Evolutionary conservation across 2,329 filamentous ascomycete species (phyloP), one percentile per base, ranked within the genome.

Genomic region (Calonectria pseudoreteaudii): DNA sequence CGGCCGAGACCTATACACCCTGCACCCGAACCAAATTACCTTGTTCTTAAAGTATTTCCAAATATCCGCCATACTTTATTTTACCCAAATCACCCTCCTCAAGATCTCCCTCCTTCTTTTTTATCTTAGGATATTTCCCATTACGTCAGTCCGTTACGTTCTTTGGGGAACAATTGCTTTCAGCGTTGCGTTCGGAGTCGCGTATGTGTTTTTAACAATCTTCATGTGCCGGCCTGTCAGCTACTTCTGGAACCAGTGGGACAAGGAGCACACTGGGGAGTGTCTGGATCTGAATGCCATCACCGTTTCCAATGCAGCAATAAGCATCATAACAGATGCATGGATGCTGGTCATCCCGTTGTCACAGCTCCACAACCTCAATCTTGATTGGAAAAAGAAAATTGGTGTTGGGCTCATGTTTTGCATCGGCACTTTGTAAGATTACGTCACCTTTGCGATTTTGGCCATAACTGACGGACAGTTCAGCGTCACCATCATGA

Each of bases 51-150:
- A 76, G 4, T 83, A 70, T 56, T 84, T 85, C 70, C 84, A 80
- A 74, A 34, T 84, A 14, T 75, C 84, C 4, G 83, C 85, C 56
- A 78, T 85, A 0, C 78, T 86, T 23, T 88, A 87, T 76, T 83
- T 87, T 75, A 36, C 82, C 0, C 80, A 84, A 36, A 80, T 85
- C 66, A 81, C 82, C 16, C 74, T 86, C 7, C 80, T 85, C 38
- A 87, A 87, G 75, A 77, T 86, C 30, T 85, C 86, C 2, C 76
- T 88, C 20, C 75, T 87, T 13, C 81, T 84, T 68, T 86, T 88
- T 71, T 88, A 87, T 69, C 79, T 86, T 14, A 81, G 83, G 26
- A 85, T 88, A 58, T 87, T 87, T 50, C 84, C 85, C 0, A 78
- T 79, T 0, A 74, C 62, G 7, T 71, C 53, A 0, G 82, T 85